Base-by-base conservation (phyloP, 441 rosid genomes). In the Eruca vesicaria region DNA sequence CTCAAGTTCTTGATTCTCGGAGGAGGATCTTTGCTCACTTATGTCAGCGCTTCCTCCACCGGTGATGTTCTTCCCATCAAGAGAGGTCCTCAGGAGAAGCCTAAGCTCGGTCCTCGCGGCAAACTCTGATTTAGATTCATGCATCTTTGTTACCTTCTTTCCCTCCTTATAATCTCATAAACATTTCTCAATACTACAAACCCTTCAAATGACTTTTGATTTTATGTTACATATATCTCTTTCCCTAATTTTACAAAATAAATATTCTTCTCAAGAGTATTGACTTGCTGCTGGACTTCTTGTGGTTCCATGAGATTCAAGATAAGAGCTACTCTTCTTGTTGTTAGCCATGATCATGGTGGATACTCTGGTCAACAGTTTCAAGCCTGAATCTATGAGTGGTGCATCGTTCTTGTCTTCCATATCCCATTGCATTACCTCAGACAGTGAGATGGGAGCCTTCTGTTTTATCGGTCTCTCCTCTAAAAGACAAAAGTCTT, bases 1-100 rank as follows among this genome's bases (percentile, higher is more conserved):
- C 98, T 93, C 79, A 91, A 89, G 90, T 93, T 91, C 86, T 86
- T 89, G 89, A 82, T 91, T 61, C 57, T 91, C 82, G 96, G 93
- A 77, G 97, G 94, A 52, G 97, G 96, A 71, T 84, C 92, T 15
- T 75, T 84, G 64, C 85, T 88, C 38, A 90, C 95, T 71, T 89
- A 82, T 83, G 71, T 82, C 65, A 85, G 98, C 35, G 85, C 91
- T 72, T 86, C 89, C 0, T 91, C 91, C 55, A 68, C 92, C 2
- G 89, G 88, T 12, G 92, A 91, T 73, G 75, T 91, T 65, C 84
- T 93, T 31, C 98, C 96, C 0, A 93, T 93, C 85, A 87, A 87
- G 85, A 91, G 89, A 81, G 97, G 98, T 23, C 95, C 97, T 5
- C 97, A 90, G 74, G 93, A 90, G 73, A 91, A 88, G 16, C 98